Evolutionary conservation across 768 basidiomycete species (phyloP).

Genomic region (Mycena polygramma): DNA sequence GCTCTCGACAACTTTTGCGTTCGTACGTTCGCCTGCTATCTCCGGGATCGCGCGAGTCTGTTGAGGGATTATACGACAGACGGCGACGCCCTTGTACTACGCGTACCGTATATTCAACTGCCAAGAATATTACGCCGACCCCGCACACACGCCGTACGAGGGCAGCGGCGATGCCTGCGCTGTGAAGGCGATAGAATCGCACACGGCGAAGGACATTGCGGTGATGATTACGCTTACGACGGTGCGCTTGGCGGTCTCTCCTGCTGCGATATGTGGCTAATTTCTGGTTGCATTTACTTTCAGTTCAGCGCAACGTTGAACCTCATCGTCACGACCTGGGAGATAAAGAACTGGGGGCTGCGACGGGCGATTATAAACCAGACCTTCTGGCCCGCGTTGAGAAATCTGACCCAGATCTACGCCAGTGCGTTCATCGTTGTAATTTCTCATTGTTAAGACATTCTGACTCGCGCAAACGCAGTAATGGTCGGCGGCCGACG

Average conservation of each 20-base stretch:
- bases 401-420: slow-evolving; percentile 35
- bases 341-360: slow-evolving; percentile 35
- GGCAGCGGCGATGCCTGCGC: slow-evolving; percentile 35
- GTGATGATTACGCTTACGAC: slow-evolving; percentile 30
- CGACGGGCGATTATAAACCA: slow-evolving; percentile 32
- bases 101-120: slow-evolving; percentile 35
- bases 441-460: background rate
- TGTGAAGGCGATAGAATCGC: slow-evolving; percentile 25
- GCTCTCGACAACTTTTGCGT: slow-evolving; percentile 34
- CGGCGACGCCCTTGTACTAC: slow-evolving; percentile 29
- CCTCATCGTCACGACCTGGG: slow-evolving; percentile 36
- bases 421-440: slow-evolving; percentile 23
- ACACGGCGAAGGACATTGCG: slow-evolving; percentile 29
- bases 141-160: slow-evolving; percentile 29
- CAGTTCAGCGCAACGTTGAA: slow-evolving; percentile 33
- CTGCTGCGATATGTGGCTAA: too few relatives aligned
- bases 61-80: slow-evolving; percentile 7
- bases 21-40: slow-evolving; percentile 19
- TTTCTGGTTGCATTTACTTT: background rate
- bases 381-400: slow-evolving; percentile 36
- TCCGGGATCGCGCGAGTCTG: background rate
- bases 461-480: background rate
- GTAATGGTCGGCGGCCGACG: slow-evolving; percentile 26
- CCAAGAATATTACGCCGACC: slow-evolving; percentile 33
- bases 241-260: slow-evolving; percentile 1